phyloP scores from a whole-genome alignment of 768 basidiomycete species.

The Dioszegia aurantiaca region DNA sequence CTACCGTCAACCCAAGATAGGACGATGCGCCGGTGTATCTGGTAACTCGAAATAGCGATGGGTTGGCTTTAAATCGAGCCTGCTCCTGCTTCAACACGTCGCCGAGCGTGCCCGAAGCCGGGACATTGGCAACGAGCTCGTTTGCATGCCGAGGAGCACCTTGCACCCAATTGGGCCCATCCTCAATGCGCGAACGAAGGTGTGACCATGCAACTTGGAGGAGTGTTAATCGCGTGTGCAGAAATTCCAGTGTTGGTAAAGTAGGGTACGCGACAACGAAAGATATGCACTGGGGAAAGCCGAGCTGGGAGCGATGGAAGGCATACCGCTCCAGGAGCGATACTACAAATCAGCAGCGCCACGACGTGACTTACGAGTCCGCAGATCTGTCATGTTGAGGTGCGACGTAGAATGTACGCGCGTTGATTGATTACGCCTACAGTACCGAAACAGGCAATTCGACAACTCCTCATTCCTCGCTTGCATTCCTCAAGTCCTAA shows the following conservation, averaged over 20 bases:
- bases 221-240: not conserved
- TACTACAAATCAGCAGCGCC: no score
- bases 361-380: no score
- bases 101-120: not conserved
- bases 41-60: not conserved
- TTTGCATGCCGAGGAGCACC: not conserved
- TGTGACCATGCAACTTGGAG: constrained; percentile 12
- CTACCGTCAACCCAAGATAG: constrained; percentile 6
- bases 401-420: no score
- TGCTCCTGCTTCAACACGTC: not conserved
- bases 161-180: constrained; percentile 2
- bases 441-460: not conserved
- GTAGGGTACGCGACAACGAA: constrained; percentile 7
- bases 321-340: constrained; percentile 10
- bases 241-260: not conserved
- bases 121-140: not conserved
- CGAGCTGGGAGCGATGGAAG: not conserved
- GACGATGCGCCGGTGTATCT: not conserved
- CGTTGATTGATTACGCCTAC: not conserved
- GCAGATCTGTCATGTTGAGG: no score
- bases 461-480: no score
- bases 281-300: constrained; percentile 3
- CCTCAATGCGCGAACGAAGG: constrained; percentile 6
- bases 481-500: no score
- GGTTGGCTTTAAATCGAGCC: not conserved